Evolutionary conservation across 495 filamentous ascomycete species (phyloP).

Genomic region (Cetradonia linearis): DNA sequence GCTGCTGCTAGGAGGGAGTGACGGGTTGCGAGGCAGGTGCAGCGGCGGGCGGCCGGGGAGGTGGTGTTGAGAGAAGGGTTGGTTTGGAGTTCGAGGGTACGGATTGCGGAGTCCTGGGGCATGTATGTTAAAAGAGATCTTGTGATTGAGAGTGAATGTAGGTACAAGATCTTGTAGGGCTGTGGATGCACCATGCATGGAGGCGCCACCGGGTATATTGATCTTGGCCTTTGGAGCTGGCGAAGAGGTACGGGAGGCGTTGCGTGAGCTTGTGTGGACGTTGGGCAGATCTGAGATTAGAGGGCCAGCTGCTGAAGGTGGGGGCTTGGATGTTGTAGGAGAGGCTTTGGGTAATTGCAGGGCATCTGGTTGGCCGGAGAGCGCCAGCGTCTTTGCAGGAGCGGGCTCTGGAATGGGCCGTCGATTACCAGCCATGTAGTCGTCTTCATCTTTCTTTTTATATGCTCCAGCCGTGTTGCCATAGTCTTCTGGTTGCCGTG

Average conservation of each 20-base stretch:
- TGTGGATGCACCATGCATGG: slow-evolving; percentile 67
- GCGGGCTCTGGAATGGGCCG: slow-evolving; percentile 26
- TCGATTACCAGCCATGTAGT: slow-evolving; percentile 46
- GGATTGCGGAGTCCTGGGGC: slow-evolving; percentile 65
- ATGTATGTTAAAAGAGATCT: neutral
- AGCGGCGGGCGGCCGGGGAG: slow-evolving; percentile 47
- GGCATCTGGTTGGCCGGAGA: slow-evolving; percentile 33
- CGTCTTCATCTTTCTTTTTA: slow-evolving; percentile 50
- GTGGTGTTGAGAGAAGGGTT: slow-evolving; percentile 55
- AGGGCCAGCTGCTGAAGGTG: slow-evolving; percentile 61
- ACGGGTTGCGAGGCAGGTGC: slow-evolving; percentile 73
- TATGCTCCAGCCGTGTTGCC: slow-evolving; percentile 50
- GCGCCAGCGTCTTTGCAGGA: slow-evolving; percentile 29
- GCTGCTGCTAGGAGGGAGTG: slow-evolving; percentile 79
- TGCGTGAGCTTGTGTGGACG: slow-evolving; percentile 45
- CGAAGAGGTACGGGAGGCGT: slow-evolving; percentile 44
- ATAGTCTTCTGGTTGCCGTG: slow-evolving; percentile 48
- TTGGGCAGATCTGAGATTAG: slow-evolving; percentile 71
- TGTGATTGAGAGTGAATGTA: neutral
- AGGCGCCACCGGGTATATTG: slow-evolving; percentile 56
- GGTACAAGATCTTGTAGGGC: slow-evolving; percentile 59
- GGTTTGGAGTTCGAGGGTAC: slow-evolving; percentile 78
- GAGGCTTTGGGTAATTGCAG: slow-evolving; percentile 30
- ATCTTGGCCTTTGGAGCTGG: slow-evolving; percentile 48
- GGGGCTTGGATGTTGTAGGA: slow-evolving; percentile 38